phyloP scores from a whole-genome alignment of 2,329 filamentous ascomycete genomes.

The Torrubiellomyces zombiae region DNA sequence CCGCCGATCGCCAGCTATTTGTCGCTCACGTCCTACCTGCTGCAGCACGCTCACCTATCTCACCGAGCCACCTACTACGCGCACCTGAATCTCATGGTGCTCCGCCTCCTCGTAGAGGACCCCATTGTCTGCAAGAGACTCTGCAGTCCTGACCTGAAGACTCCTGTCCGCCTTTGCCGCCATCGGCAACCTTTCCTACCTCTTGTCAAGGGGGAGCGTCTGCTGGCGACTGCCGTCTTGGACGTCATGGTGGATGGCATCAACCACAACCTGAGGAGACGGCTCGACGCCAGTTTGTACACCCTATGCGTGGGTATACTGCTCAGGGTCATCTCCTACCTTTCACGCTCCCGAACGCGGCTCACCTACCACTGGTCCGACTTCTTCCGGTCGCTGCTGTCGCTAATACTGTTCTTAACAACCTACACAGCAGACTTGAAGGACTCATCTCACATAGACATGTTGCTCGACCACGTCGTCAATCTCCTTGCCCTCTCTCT shows the following conservation, averaged over 20 bases:
- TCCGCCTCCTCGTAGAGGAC: conserved; percentile 80
- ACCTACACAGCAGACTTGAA: conserved; percentile 71
- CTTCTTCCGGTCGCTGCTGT: conserved; percentile 76
- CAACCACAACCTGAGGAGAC: conserved; percentile 79
- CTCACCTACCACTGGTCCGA: conserved; percentile 89
- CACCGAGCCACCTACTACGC: conserved; percentile 64
- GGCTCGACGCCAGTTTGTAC: conserved; percentile 74
- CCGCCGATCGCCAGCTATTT: conserved; percentile 67
- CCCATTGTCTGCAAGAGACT: conserved; percentile 65
- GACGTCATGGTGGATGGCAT: conserved; percentile 83
- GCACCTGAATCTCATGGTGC: conserved; percentile 67
- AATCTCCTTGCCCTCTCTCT: conserved; percentile 73
- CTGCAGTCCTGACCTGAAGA: conserved; percentile 62
- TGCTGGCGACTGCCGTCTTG: conserved; percentile 59
- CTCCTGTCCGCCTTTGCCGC: conserved; percentile 66
- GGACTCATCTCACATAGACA: conserved; percentile 48
- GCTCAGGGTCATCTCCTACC: conserved; percentile 65
- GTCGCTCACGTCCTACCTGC: conserved; percentile 79
- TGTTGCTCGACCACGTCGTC: conserved; percentile 60
- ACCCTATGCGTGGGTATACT: conserved; percentile 67
- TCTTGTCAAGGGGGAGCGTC: conserved; percentile 51
- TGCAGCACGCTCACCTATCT: conserved; percentile 84
- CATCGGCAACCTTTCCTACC: conserved; percentile 80
- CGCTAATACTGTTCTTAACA: conserved; percentile 77
- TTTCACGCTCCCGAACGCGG: conserved; percentile 67